Conservation (phyloP, 257 asterid genomes). For the Solanum pinnatisectum region DNA sequence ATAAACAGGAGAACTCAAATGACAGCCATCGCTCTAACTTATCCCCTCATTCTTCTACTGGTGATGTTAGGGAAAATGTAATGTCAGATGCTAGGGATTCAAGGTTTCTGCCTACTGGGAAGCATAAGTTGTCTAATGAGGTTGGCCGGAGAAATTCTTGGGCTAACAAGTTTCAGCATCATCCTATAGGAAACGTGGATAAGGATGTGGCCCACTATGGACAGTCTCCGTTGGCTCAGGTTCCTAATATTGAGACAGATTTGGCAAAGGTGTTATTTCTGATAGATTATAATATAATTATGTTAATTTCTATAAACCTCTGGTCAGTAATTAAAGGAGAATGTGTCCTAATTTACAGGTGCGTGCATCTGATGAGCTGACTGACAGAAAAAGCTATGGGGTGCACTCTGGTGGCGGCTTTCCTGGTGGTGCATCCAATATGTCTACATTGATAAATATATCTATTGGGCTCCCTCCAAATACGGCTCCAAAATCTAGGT, state of each 20-base stretch:
- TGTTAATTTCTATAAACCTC: neutral
- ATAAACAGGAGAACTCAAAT: constrained; percentile 47
- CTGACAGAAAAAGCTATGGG: constrained; percentile 28
- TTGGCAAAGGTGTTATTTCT: constrained; percentile 30
- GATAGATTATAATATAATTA: neutral
- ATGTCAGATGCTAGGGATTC: constrained; percentile 46
- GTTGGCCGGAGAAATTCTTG: constrained; percentile 36
- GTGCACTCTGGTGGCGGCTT: constrained; percentile 27
- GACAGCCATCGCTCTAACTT: constrained; percentile 60
- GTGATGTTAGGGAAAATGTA: constrained; percentile 43
- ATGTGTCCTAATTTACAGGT: constrained; percentile 27
- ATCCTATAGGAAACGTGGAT: constrained; percentile 81
- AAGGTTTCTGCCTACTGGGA: constrained; percentile 37
- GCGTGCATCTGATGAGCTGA: constrained; percentile 35
- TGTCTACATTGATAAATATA: constrained; percentile 30
- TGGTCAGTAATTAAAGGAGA: neutral
- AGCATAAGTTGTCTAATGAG: constrained; percentile 50
- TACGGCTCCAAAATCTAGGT: constrained; percentile 54
- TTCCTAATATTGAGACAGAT: constrained; percentile 19
- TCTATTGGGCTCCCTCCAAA: constrained; percentile 27
- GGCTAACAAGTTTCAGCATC: constrained; percentile 70
- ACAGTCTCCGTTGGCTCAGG: constrained; percentile 46
- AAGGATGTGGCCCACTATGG: constrained; percentile 39
- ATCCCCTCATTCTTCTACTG: constrained; percentile 45
- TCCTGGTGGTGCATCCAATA: constrained; percentile 26